These are phyloP conservation scores for Quercus aquifolioides DNA, from an alignment of 306 rosid genomes.

Conservation along the genomic window DNA sequence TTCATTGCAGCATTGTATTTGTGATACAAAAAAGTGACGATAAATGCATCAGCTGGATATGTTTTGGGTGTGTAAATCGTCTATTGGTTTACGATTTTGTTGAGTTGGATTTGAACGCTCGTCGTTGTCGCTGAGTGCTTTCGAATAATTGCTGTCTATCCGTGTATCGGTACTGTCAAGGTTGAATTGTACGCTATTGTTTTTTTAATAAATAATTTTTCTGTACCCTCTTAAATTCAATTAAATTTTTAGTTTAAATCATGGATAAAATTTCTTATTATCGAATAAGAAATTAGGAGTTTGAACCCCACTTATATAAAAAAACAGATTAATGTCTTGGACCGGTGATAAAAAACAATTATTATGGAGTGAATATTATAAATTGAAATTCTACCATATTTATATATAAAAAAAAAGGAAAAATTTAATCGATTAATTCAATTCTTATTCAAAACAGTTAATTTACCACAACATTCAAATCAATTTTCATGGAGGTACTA, in stretches of 20 bases:
- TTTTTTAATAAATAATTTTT: not conserved
- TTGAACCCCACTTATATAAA: fast-evolving
- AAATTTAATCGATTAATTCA: no score
- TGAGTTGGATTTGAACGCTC: not conserved
- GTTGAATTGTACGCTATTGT: not conserved
- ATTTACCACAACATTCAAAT: no score
- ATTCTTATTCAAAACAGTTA: no score
- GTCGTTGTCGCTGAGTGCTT: slow-evolving; percentile 24
- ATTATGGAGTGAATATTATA: no score
- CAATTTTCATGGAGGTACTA: no score
- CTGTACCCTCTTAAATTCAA: not conserved
- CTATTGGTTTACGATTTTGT: not conserved
- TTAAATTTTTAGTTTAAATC: no score
- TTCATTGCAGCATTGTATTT: not conserved
- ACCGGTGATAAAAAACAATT: no score
- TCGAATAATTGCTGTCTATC: slow-evolving; percentile 7
- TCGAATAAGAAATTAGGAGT: no score
- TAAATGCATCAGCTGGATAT: not conserved
- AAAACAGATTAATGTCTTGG: no score
- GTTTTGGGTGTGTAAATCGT: not conserved
- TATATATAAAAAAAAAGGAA: no score
- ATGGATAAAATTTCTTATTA: no score
- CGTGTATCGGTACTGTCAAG: not conserved
- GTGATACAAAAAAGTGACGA: not conserved
- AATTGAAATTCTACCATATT: no score